These are phyloP conservation scores for Pseudocercospora vitis DNA, from an alignment of 2,329 filamentous ascomycete species.

Conservation along the genomic window DNA sequence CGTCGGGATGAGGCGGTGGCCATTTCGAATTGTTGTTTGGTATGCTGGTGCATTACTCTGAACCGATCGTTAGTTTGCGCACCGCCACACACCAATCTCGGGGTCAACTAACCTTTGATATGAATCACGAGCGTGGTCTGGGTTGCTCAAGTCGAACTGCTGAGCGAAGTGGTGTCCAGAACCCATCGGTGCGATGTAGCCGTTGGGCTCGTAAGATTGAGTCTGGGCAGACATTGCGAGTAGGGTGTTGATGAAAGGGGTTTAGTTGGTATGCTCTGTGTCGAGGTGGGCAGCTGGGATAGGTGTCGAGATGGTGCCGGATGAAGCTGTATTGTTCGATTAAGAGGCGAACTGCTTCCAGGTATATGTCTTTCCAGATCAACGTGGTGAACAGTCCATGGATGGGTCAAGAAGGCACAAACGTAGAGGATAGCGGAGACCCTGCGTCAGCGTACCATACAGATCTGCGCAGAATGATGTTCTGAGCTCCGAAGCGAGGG, in stretches of 20 bases:
- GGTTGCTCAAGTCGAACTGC: slow-evolving; percentile 46
- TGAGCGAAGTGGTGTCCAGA: slow-evolving; percentile 48
- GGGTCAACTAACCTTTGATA: slow-evolving; percentile 45
- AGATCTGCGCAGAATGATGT: slow-evolving; percentile 23
- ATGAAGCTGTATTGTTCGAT: background rate
- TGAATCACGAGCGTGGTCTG: slow-evolving; percentile 42
- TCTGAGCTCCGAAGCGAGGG: slow-evolving; percentile 10
- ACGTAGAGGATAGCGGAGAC: slow-evolving; percentile 22
- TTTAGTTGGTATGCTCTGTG: slow-evolving; percentile 3
- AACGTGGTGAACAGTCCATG: background rate
- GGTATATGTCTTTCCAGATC: background rate
- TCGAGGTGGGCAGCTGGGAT: background rate
- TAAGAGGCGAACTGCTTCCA: background rate
- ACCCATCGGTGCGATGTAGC: slow-evolving; percentile 44
- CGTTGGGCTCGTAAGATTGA: slow-evolving; percentile 40
- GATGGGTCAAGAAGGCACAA: background rate
- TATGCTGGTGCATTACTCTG: slow-evolving; percentile 54
- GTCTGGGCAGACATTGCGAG: slow-evolving; percentile 34
- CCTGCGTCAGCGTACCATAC: slow-evolving; percentile 26
- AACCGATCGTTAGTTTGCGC: slow-evolving; percentile 10
- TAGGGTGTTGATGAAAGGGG: slow-evolving; percentile 4
- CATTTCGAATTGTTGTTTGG: slow-evolving; percentile 49
- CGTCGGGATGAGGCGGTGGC: slow-evolving; percentile 48
- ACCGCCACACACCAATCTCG: no score
- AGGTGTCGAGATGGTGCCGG: background rate